phyloP scores from a whole-genome alignment of 2,329 filamentous ascomycete species.

The Elsinoe batatas region DNA sequence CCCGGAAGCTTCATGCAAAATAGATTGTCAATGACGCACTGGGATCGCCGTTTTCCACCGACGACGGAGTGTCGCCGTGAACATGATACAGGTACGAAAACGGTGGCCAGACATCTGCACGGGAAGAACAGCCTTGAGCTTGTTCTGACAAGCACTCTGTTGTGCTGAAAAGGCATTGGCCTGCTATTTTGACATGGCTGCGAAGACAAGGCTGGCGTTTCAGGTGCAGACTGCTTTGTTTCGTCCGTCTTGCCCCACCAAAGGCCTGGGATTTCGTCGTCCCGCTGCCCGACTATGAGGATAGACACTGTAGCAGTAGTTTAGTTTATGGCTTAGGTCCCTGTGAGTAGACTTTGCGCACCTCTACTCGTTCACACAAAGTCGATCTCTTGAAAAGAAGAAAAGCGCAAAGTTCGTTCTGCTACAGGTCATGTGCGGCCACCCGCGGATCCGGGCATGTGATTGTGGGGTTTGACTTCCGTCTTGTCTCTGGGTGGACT shows the following conservation, averaged over 20 bases:
- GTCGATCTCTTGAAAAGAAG: too few relatives aligned
- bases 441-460: neutral
- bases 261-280: neutral
- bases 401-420: too few relatives aligned
- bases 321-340: neutral
- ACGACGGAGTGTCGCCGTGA: neutral
- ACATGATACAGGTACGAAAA: neutral
- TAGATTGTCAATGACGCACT: conserved; percentile 8
- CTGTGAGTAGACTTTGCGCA: too few relatives aligned
- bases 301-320: neutral
- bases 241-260: neutral
- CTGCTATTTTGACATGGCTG: neutral
- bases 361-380: too few relatives aligned
- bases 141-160: neutral
- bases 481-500: neutral
- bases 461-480: neutral
- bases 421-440: neutral
- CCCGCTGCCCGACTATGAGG: neutral
- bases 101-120: neutral
- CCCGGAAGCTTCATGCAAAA: conserved; percentile 1
- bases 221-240: neutral
- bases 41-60: conserved; percentile 7
- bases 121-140: neutral
- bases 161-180: neutral
- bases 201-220: conserved; percentile 1